Evolutionary conservation across 805 yeast genomes (phyloP).

Genomic region (Sungouiella blattae): DNA sequence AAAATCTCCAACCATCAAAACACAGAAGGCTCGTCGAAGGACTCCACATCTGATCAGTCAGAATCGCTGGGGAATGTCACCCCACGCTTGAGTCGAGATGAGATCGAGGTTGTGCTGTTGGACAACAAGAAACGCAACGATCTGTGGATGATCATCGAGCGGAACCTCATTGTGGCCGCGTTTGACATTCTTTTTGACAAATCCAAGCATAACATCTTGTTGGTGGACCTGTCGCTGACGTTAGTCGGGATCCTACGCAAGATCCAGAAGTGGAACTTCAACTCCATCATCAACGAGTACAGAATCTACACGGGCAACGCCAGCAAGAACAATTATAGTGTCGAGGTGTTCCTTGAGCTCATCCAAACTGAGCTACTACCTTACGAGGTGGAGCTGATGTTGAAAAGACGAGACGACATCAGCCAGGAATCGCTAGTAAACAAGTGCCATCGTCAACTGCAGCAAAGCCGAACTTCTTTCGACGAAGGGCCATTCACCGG

Average conservation of each 20-base stretch:
- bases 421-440: neutral
- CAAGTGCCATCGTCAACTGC: neutral
- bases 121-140: constrained; percentile 35
- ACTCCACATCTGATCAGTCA: constrained; percentile 8
- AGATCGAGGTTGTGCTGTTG: constrained; percentile 24
- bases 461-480: constrained; percentile 1
- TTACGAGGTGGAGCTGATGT: constrained; percentile 29
- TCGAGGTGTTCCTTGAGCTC: constrained; percentile 79
- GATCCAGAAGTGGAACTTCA: constrained; percentile 84
- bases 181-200: constrained; percentile 64
- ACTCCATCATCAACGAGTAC: constrained; percentile 82
- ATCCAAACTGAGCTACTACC: constrained; percentile 53
- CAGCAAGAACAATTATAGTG: constrained; percentile 68
- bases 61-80: constrained; percentile 1
- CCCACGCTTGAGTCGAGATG: constrained; percentile 1
- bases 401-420: constrained; percentile 5
- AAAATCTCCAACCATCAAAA: constrained; percentile 37
- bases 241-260: constrained; percentile 78
- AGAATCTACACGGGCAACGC: constrained; percentile 64
- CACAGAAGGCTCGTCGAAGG: constrained; percentile 11
- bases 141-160: constrained; percentile 76
- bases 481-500: constrained; percentile 10
- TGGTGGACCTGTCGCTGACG: constrained; percentile 78
- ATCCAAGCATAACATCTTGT: constrained; percentile 60
- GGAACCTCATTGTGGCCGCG: constrained; percentile 59